These are phyloP conservation scores for Blastobotrys capitulatus DNA, from an alignment of 1,139 yeast species.

Conservation along the genomic window DNA sequence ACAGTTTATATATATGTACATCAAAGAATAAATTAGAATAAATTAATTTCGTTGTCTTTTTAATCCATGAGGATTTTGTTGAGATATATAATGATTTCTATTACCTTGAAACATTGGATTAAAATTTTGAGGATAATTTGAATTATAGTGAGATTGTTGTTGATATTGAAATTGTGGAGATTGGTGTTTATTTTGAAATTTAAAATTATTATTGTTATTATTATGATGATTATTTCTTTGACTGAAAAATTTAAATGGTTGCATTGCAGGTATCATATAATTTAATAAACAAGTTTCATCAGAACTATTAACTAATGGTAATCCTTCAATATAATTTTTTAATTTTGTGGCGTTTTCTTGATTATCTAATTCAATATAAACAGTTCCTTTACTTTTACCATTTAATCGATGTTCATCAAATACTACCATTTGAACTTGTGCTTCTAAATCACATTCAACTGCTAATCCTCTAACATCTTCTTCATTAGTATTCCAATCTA, in stretches of 20 bases:
- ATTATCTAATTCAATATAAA: constrained; percentile 19
- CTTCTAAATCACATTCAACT: constrained; percentile 24
- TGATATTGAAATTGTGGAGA: not conserved
- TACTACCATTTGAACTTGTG: constrained; percentile 22
- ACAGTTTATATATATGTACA: not conserved
- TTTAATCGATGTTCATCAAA: constrained; percentile 33
- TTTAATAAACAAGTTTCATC: not conserved
- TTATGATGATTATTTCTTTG: too few relatives aligned
- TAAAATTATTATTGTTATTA: too few relatives aligned
- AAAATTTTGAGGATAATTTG: not conserved
- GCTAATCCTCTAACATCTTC: constrained; percentile 33
- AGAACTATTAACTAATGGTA: not conserved
- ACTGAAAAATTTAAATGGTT: constrained; percentile 6
- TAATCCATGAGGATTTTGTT: constrained; percentile 7
- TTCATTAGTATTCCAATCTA: constrained; percentile 33
- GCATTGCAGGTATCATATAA: constrained; percentile 2
- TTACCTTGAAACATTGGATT: constrained; percentile 6
- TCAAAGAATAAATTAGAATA: not conserved
- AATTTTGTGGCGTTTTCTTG: constrained; percentile 16
- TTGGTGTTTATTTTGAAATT: not conserved
- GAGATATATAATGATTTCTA: not conserved
- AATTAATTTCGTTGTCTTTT: constrained; percentile 8
- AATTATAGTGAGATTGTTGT: constrained; percentile 3
- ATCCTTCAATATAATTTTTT: not conserved
- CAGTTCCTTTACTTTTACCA: constrained; percentile 31